phyloP scores from a whole-genome alignment of 2,329 filamentous ascomycete species.

The Mollisiaceae sp. region DNA sequence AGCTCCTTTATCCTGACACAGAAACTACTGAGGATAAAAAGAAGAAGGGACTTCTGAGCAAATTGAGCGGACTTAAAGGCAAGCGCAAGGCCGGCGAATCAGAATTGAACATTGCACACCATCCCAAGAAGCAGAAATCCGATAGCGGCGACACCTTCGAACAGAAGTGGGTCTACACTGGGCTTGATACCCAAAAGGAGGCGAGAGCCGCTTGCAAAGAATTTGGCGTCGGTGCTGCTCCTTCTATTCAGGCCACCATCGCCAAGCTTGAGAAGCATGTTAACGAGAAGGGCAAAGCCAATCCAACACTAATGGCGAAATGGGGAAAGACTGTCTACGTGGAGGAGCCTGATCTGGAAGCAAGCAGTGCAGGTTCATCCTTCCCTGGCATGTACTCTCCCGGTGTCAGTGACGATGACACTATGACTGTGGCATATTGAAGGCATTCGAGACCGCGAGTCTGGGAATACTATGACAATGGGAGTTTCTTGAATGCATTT shows the following conservation, averaged over 20 bases:
- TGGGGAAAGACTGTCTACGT: constrained; percentile 23
- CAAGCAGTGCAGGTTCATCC: not conserved
- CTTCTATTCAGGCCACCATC: constrained; percentile 29
- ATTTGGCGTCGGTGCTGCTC: constrained; percentile 26
- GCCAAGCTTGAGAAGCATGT: constrained; percentile 28
- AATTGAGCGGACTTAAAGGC: constrained; percentile 5
- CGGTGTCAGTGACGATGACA: not conserved
- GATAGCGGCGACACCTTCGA: constrained; percentile 9
- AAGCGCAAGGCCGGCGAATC: constrained; percentile 27
- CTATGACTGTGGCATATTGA: not conserved
- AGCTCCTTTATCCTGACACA: not conserved
- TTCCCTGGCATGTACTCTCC: not conserved
- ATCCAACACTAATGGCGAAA: constrained; percentile 16
- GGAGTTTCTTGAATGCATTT: constrained; percentile 3
- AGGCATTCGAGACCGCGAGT: not conserved
- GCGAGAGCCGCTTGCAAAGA: constrained; percentile 31
- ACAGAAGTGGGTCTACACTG: constrained; percentile 28
- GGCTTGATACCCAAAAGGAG: constrained; percentile 25
- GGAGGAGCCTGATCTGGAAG: constrained; percentile 7
- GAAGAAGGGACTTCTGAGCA: not conserved
- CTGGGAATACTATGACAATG: not conserved
- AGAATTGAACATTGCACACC: constrained; percentile 12
- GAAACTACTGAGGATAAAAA: not conserved
- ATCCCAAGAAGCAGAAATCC: constrained; percentile 22
- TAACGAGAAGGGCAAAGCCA: constrained; percentile 24